phyloP scores from a whole-genome alignment of 129 eudicot species.

The Pseudognaphalium luteoalbum region DNA sequence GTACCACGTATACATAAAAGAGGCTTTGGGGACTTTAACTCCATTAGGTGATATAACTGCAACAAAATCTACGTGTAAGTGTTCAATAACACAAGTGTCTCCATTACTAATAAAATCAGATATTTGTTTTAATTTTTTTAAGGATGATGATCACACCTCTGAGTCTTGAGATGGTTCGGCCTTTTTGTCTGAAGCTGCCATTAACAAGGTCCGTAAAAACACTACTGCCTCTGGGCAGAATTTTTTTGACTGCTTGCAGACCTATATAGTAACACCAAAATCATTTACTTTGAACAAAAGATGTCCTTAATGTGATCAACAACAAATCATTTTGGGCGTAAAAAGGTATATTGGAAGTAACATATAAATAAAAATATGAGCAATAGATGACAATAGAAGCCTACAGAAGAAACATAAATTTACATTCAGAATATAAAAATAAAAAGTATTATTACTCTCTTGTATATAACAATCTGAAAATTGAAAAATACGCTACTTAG shows the following conservation, averaged over 20 bases:
- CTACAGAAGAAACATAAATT: no score
- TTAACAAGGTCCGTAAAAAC: conserved; percentile 61
- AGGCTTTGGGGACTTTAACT: conserved; percentile 61
- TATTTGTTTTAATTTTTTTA: not conserved
- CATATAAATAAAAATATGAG: not conserved
- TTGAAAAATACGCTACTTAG: no score
- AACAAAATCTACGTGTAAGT: conserved; percentile 18
- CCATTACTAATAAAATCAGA: not conserved
- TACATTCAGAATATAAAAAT: no score
- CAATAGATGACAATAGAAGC: no score
- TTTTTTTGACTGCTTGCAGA: conserved; percentile 75
- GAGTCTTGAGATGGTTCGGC: conserved; percentile 37
- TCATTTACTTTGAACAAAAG: not conserved
- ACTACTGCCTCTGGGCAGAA: conserved; percentile 88
- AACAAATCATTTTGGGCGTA: not conserved
- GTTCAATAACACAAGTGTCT: conserved; percentile 11
- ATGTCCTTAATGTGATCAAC: not conserved
- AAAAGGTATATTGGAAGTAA: not conserved
- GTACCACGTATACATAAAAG: conserved; percentile 50
- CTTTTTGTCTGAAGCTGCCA: conserved; percentile 56
- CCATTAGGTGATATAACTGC: conserved; percentile 75
- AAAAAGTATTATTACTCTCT: no score
- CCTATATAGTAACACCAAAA: conserved; percentile 46
- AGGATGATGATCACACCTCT: conserved; percentile 62
- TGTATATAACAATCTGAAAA: no score